A percentile compares a stretch with the other conserved stretches of the same genome.
These are phyloP conservation scores for Metschnikowia noctiluminum DNA, from an alignment of 805 yeast species.

Conservation along the genomic window DNA sequence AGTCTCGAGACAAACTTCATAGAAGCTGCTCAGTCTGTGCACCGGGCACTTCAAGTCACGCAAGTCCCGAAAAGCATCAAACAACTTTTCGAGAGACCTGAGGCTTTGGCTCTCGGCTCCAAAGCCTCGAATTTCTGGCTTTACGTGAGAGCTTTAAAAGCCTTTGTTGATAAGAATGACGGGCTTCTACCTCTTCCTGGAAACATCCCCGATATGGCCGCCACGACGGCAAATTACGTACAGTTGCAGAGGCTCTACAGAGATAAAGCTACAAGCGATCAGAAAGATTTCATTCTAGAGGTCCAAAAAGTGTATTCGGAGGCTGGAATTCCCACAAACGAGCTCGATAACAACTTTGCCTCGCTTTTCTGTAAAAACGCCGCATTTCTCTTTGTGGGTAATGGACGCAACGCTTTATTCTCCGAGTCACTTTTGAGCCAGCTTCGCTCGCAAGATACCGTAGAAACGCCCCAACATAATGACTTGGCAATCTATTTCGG, in stretches of 20 bases:
- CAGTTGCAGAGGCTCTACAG: slow-evolving; percentile 56
- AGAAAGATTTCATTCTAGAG: slow-evolving; percentile 32
- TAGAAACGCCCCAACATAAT: background rate
- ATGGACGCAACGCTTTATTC: slow-evolving; percentile 35
- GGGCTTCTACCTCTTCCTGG: slow-evolving; percentile 68
- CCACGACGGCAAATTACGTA: slow-evolving; percentile 63
- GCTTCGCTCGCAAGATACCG: background rate
- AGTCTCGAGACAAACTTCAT: slow-evolving; percentile 48
- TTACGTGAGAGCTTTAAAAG: slow-evolving; percentile 49
- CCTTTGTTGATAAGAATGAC: slow-evolving; percentile 39
- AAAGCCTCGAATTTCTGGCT: slow-evolving; percentile 56
- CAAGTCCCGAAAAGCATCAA: slow-evolving; percentile 29
- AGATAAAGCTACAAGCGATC: slow-evolving; percentile 52
- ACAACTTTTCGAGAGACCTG: slow-evolving; percentile 17
- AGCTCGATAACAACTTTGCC: slow-evolving; percentile 34
- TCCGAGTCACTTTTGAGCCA: slow-evolving; percentile 3
- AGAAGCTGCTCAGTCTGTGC: slow-evolving; percentile 36
- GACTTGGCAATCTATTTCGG: slow-evolving; percentile 41
- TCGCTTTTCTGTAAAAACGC: slow-evolving; percentile 61
- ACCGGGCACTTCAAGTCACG: slow-evolving; percentile 37
- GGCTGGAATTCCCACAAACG: slow-evolving; percentile 26
- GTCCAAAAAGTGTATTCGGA: slow-evolving; percentile 25
- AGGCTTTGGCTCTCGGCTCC: slow-evolving; percentile 14
- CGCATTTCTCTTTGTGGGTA: slow-evolving; percentile 46
- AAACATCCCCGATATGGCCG: slow-evolving; percentile 82